Base-by-base conservation (phyloP, 2,329 filamentous ascomycete species). In the Talaromyces sp. region DNA sequence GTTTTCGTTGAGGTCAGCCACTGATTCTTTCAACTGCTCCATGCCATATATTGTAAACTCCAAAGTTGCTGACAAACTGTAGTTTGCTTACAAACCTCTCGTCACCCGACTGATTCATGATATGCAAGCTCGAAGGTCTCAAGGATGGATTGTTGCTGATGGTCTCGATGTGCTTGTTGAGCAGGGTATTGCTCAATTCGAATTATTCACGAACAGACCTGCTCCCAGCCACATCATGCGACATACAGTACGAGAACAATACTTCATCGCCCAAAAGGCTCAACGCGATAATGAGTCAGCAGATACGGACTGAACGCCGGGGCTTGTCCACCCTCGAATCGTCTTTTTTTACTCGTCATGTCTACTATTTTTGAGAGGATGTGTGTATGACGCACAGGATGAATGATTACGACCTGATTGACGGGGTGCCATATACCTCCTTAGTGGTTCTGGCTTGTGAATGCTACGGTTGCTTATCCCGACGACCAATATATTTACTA, bases 41-140 rank as follows among this genome's bases (percentile, higher is more conserved):
- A 22, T 19, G 9, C 3, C 27, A 11, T 35, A 8, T 22, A 13
- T 22, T 22, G 45, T 47, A 19, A 16, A 54, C n/a, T 14, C 8
- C 13, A 16, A 54, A 35, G 16, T 54, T 35, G 50, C 45, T 61
- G 39, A 61, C 59, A 31, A 27, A 19, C 37, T 37, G n/a, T 64
- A 79, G 77, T 66, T 79, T 62, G 76, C 77, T 19, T 79, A 79
- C 65, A 79, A 78, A 72, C 75, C 76, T 16, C 73, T 77, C 31
- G 74, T 77, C 49, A 78, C 77, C 2, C 74, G 73, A 8, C 68
- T 79, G 6, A 74, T 78, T 63, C 73, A 73, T 59, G 75, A 59
- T 39, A 76, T 77, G 22, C 74, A 76, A n/a, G 69, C 70, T 6
- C 68, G 74, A 19, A 76, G 74, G 9, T 72, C 75, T 58, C 75